Evolutionary conservation across 2,329 filamentous ascomycete genomes (phyloP), one percentile per base, ranked within the genome.

Genomic region (Colletotrichum truncatum): DNA sequence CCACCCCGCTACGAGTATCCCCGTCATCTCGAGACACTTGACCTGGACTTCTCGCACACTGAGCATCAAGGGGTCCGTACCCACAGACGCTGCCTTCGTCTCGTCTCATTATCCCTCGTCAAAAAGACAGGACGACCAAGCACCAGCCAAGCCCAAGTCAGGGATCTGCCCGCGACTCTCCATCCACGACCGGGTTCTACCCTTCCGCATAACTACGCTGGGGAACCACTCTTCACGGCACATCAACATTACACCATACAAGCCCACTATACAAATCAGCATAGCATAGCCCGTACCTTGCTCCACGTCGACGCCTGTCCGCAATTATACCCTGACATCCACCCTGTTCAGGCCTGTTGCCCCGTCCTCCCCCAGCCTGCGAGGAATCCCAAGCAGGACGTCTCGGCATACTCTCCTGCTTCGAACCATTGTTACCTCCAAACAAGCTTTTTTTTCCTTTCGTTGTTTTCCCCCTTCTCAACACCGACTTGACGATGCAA

Each of bases 31-130:
- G 58, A 66, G 58, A 66, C 57, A 56, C 16, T 45, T 25, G 26
- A 56, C 43, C 63, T 45, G 39, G 39, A 34, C 32, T 61, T 66
- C 58, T 32, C 49, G 60, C 63, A 63, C 57, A 26, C 51, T 63
- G 43, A 52, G 63, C 63, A 54, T 66, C 63, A 66, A 66, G 63
- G 62, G 61, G 62, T 39, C 26, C 30, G 26, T 56, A 48, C 58
- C 63, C 63, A 66, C 63, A 62, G 57, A 66, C 63, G 36, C 36
- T 56, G 57, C 51, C 57, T 66, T 63, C 57, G 63, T 66, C 62
- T 65, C 62, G 62, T 62, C 63, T 66, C 63, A 66, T 66, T 43
- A 43, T 58, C 55, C 43, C 43, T 56, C 49, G 21, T 63, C 57
- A 59, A 48, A 39, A 53, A 63, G 57, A 63, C 63, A 63, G 52